phyloP scores from a whole-genome alignment of 352 stramenopile genomes.

The Globisporangium sylvaticum region DNA sequence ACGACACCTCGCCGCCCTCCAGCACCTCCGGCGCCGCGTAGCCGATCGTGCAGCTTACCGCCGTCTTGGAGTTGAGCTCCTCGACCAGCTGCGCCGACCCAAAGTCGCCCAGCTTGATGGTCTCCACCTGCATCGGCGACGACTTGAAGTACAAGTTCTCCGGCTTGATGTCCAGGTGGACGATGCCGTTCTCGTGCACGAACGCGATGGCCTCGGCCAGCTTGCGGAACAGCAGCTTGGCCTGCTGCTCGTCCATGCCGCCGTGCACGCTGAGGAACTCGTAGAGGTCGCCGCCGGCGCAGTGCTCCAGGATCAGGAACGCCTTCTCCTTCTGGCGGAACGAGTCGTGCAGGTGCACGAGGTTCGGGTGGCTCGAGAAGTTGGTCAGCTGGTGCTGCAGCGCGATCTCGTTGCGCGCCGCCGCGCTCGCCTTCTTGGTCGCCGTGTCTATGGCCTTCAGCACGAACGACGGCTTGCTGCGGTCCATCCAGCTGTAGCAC shows the following conservation, averaged over 20 bases:
- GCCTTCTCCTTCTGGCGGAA: constrained; percentile 59
- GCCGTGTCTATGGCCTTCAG: constrained; percentile 61
- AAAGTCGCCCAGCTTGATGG: constrained; percentile 73
- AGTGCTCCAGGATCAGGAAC: constrained; percentile 68
- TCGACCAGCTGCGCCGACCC: constrained; percentile 45
- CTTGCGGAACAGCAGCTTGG: constrained; percentile 48
- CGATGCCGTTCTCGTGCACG: constrained; percentile 53
- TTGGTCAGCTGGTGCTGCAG: constrained; percentile 70
- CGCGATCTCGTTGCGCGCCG: constrained; percentile 57
- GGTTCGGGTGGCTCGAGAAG: constrained; percentile 60
- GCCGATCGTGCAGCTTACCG: constrained; percentile 66
- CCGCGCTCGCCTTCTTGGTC: constrained; percentile 40
- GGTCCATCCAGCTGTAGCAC: constrained; percentile 63
- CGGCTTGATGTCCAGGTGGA: constrained; percentile 80
- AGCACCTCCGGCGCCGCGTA: constrained; percentile 75
- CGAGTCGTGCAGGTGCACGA: constrained; percentile 59
- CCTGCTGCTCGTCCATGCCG: constrained; percentile 39
- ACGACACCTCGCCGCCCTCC: constrained; percentile 37
- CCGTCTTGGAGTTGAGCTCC: constrained; percentile 32
- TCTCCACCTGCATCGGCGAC: constrained; percentile 37
- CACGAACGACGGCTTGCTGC: constrained; percentile 48
- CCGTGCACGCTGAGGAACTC: constrained; percentile 56
- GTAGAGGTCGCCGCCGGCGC: constrained; percentile 54
- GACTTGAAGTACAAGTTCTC: constrained; percentile 77
- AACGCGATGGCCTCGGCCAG: constrained; percentile 46